Percentiles rank a stretch among this genome's conserved stretches.
Conservation (phyloP, 2,329 filamentous ascomycete genomes). For the Thielaviopsis euricoi region DNA sequence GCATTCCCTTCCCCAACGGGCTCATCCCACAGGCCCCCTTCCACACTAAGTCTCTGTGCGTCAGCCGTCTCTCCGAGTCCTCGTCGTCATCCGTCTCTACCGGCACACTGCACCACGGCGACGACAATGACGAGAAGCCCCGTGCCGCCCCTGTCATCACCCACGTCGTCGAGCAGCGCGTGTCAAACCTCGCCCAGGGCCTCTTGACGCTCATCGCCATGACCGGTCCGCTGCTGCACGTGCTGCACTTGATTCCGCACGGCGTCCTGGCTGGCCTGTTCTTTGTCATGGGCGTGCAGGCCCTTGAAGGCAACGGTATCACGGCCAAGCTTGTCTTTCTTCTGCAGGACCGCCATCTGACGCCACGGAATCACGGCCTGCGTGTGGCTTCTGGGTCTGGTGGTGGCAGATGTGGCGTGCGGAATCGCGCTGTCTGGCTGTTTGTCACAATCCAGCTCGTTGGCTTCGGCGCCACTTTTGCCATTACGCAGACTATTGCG, state of each 20-base stretch:
- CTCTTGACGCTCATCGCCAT: slow-evolving; percentile 66
- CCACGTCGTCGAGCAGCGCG: slow-evolving; percentile 61
- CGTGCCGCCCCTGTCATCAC: slow-evolving; percentile 31
- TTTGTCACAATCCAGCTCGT: slow-evolving; percentile 54
- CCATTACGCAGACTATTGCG: slow-evolving; percentile 68
- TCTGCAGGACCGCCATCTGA: slow-evolving; percentile 43
- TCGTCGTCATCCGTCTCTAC: slow-evolving; percentile 18
- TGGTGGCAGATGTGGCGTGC: slow-evolving; percentile 31
- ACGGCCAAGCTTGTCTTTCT: slow-evolving; percentile 60
- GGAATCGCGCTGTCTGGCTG: slow-evolving; percentile 49
- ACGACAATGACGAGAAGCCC: slow-evolving; percentile 27
- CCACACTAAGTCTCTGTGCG: slow-evolving; percentile 63
- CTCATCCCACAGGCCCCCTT: slow-evolving; percentile 74
- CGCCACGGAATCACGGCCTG: slow-evolving; percentile 41
- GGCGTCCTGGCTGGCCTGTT: slow-evolving; percentile 67
- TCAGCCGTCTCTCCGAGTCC: slow-evolving; percentile 29
- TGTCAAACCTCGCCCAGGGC: slow-evolving; percentile 64
- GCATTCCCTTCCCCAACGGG: slow-evolving; percentile 67
- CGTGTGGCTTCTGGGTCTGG: slow-evolving; percentile 18
- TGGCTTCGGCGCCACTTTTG: slow-evolving; percentile 63
- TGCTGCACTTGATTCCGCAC: slow-evolving; percentile 63
- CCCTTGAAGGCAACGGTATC: slow-evolving; percentile 60
- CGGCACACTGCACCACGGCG: slow-evolving; percentile 25
- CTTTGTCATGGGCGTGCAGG: slow-evolving; percentile 72
- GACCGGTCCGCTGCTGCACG: slow-evolving; percentile 55